Evolutionary conservation across 1,284 basidiomycete species (phyloP), one percentile per base, ranked within the genome.

Genomic region (Pyrrhoderma noxium): DNA sequence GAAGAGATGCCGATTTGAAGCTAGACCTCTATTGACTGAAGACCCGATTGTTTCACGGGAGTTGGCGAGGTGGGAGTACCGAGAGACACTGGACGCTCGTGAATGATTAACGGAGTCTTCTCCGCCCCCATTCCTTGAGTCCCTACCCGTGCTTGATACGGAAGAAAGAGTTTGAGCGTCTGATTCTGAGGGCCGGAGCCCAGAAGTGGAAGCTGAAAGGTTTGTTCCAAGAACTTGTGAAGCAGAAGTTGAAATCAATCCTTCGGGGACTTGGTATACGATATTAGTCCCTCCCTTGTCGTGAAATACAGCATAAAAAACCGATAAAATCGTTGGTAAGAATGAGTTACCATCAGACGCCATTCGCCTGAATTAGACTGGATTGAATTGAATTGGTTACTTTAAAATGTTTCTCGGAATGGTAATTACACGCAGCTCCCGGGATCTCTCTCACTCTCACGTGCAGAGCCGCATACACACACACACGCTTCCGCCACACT

Each of bases 221-320:
- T 27, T 45, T 22, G 41, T 34, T 19, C 40, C 49, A 25, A 39
- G 49, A 49, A 18, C 53, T 36, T 19, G 22, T 37, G 35, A 45
- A 47, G 49, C 49, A 3, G 58, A 47, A 38, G 54, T 52, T 40
- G 76, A 71, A 56, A 94, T 89, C 38, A 89, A 77, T 34, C 83
- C 89, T 65, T 95, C 93, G 0, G 92, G 92, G 5, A 95, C 89
- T 65, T 94, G 92, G 60, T 85, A 89, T 19, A 92, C 79, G 49
- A 95, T 85, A 64, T 89, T 89, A 13, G 90, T 87, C 0, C 92
- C 93, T 58, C 85, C 78, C 7, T 72, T 72, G 42, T 84, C 75
- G 65, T 95, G 90, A 63, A 95, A 95, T 11, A 87, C 80, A 13
- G 89, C 84, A 61, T 92, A 92, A 70, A 93, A 92, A 8, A 93